These are phyloP conservation scores for Linnemannia elongata DNA, from an alignment of 192 early-diverging fungal species.

Conservation along the genomic window DNA sequence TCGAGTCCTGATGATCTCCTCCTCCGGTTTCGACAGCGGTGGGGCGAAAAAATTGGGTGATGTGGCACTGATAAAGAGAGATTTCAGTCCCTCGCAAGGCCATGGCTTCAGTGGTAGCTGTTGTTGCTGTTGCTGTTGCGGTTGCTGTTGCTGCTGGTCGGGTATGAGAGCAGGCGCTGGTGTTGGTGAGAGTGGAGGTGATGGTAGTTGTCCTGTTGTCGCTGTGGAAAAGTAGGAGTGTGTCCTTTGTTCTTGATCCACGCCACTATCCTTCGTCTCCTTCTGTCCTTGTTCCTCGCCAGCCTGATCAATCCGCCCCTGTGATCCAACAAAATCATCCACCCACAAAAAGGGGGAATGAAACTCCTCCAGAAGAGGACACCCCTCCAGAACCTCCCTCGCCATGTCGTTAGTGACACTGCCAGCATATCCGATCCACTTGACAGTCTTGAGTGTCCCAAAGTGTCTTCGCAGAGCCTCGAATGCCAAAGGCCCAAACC, in stretches of 20 bases:
- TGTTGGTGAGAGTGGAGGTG: background rate
- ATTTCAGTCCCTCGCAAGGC: constrained; percentile 1
- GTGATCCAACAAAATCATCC: background rate
- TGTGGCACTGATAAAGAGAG: constrained; percentile 13
- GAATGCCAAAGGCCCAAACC: constrained; percentile 27
- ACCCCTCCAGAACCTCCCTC: constrained; percentile 12
- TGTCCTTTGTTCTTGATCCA: background rate
- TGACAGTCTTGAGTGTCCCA: constrained; percentile 1
- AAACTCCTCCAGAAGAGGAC: constrained; percentile 6
- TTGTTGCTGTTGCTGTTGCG: background rate
- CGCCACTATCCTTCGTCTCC: background rate
- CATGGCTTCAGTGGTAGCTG: constrained; percentile 7
- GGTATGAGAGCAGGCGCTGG: background rate
- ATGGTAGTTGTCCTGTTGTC: background rate
- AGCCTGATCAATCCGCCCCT: background rate
- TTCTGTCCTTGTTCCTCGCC: background rate
- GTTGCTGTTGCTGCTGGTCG: background rate
- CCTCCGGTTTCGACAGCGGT: constrained; percentile 15
- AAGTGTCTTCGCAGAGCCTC: constrained; percentile 21
- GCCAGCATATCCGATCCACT: constrained; percentile 10
- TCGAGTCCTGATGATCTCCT: constrained; percentile 1
- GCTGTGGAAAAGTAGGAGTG: background rate
- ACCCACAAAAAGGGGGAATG: constrained; percentile 19
- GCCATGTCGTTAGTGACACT: constrained; percentile 30
- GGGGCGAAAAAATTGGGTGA: background rate